Base-by-base conservation (phyloP, 1,284 basidiomycete genomes). In the Irpex lacteus region DNA sequence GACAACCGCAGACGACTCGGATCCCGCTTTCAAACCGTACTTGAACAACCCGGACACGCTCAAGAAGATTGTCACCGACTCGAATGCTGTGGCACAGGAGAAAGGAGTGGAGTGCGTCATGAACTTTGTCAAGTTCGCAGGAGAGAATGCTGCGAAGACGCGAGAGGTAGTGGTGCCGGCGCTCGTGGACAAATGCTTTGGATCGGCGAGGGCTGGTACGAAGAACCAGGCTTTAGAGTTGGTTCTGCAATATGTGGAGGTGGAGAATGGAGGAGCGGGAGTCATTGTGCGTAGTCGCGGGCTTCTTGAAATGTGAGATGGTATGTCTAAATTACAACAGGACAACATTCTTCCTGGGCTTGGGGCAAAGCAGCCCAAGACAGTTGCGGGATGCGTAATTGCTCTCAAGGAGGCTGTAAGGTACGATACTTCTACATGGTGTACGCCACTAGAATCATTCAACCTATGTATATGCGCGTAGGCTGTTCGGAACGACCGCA, bases 71-170 rank as follows among this genome's bases (percentile, higher is more conserved):
- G 92, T 82, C 47, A 88, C 88, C 3, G 98, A 99, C 74, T 82
- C 95, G 1, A 99, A 99, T 77, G 98, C 93, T 11, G 97, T 98
- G 37, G 96, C 98, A 9, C 98, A 99, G 77, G 98, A 99, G 81
- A 98, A 98, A 75, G 98, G 93, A 40, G 85, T 98, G 19, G 92
- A 98, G 77, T 91, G 94, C 71, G 78, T 97, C 50, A 85, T 92
- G 68, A 82, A 91, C 13, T 86, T 98, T 67, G 89, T 98, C 68
- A 94, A 95, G 77, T 95, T 91, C 72, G 94, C 95, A 18, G 98
- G 97, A 63, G 94, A 96, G 80, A 89, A 84, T 56, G 89, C 92
- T 60, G 90, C 90, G 56, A 89, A 87, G 77, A 92, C 93, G 49
- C 82, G 96, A 72, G 87, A 94, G 63, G 84, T 83, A 4, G 90